Conservation (phyloP, 371 early-diverging fungal genomes). For the Mucor circinelloides region DNA sequence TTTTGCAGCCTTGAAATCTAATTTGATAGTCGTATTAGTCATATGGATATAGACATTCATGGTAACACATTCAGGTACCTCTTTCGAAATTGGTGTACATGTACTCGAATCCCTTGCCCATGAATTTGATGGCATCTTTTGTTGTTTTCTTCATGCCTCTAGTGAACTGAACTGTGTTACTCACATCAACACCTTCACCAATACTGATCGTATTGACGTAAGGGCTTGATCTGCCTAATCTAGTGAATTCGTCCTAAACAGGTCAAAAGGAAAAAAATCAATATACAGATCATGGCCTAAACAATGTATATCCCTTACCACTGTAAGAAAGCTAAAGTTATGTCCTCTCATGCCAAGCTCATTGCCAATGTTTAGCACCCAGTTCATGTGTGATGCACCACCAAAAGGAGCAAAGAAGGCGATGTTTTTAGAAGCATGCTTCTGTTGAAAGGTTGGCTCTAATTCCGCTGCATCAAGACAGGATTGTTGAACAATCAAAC, state of each 20-base stretch:
- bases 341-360: slow-evolving; percentile 3
- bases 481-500: not conserved
- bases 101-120: not conserved
- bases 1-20: not conserved
- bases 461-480: not conserved
- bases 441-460: not conserved
- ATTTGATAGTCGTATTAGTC: not conserved
- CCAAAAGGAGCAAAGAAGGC: not conserved
- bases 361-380: slow-evolving; percentile 6
- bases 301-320: not conserved
- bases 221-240: not conserved
- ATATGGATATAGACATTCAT: not conserved
- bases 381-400: slow-evolving; percentile 8
- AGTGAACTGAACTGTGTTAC: not conserved
- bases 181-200: not conserved
- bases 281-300: not conserved
- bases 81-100: not conserved
- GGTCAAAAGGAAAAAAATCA: not conserved
- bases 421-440: not conserved
- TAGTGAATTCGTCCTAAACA: not conserved
- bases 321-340: slow-evolving; percentile 11
- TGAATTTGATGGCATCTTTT: not conserved
- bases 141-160: not conserved
- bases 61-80: not conserved
- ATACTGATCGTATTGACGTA: not conserved